phyloP scores from a whole-genome alignment of 306 rosid species.

The Vigna nakashimae region DNA sequence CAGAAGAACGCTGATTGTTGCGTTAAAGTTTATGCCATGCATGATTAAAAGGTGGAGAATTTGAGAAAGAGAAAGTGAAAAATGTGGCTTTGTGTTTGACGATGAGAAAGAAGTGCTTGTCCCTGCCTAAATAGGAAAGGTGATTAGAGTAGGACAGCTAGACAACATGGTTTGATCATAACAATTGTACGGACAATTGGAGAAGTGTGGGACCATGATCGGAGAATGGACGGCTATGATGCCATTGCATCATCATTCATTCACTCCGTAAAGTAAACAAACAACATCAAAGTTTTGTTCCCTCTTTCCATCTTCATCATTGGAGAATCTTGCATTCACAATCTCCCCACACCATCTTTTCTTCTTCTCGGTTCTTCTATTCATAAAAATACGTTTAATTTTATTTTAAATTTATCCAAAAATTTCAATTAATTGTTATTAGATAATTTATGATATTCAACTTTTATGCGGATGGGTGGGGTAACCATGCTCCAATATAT shows the following conservation, averaged over 20 bases:
- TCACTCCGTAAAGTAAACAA: background rate
- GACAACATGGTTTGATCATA: conserved; percentile 41
- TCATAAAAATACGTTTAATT: too few relatives aligned
- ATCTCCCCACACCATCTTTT: background rate
- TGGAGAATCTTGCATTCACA: conserved; percentile 39
- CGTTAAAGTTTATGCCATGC: background rate
- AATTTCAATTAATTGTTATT: too few relatives aligned
- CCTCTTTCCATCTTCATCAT: conserved; percentile 43
- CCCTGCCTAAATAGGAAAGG: conserved; percentile 53
- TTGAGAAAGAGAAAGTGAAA: conserved; percentile 9
- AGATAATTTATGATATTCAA: too few relatives aligned
- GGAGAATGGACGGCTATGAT: conserved; percentile 42
- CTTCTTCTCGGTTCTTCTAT: too few relatives aligned
- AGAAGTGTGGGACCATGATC: conserved; percentile 39
- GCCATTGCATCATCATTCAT: conserved; percentile 39
- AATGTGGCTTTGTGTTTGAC: conserved; percentile 5
- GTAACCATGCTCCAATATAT: background rate
- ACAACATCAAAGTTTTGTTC: conserved; percentile 3
- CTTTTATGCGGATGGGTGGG: background rate
- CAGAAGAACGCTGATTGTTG: background rate
- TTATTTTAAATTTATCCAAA: too few relatives aligned
- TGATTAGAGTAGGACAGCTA: conserved; percentile 43
- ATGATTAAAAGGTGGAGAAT: conserved; percentile 28
- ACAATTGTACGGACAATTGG: conserved; percentile 32
- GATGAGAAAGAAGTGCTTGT: conserved; percentile 31